Conservation (phyloP, 2,329 filamentous ascomycete species). For the Onygenales sp. region DNA sequence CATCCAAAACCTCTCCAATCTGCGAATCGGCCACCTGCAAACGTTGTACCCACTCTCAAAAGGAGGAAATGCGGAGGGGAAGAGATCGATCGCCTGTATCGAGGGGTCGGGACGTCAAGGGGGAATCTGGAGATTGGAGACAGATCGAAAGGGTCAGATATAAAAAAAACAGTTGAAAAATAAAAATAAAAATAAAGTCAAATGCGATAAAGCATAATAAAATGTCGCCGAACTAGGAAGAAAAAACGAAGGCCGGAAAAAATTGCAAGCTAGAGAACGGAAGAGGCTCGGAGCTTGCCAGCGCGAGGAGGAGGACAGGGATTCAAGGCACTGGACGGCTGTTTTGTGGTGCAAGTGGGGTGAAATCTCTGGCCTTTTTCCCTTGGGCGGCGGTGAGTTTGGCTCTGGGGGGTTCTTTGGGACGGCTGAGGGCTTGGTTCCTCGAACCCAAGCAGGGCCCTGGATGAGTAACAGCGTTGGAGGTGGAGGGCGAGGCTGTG, state of each 20-base stretch:
- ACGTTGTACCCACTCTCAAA: not conserved
- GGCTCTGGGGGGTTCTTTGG: no score
- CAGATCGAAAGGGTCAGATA: not conserved
- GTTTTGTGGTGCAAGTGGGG: no score
- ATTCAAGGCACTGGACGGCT: no score
- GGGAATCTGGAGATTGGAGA: not conserved
- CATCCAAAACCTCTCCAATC: slow-evolving; percentile 20
- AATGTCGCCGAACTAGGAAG: not conserved
- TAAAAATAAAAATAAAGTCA: not conserved
- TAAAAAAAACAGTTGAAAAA: not conserved
- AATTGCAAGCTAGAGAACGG: not conserved
- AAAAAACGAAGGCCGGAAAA: not conserved
- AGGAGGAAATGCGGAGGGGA: not conserved
- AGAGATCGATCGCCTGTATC: not conserved
- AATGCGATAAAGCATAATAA: not conserved
- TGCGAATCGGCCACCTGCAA: not conserved
- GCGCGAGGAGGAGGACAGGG: no score
- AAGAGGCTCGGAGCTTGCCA: no score
- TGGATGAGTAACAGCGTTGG: no score
- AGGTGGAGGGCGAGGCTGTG: no score
- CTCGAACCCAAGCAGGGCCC: no score
- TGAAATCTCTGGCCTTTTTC: no score
- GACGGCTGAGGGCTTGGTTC: no score
- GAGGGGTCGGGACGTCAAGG: not conserved
- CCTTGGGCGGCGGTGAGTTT: no score